Evolutionary conservation across 1,284 basidiomycete species (phyloP), one percentile per base, ranked within the genome.

Genomic region (Kwoniella shivajii): DNA sequence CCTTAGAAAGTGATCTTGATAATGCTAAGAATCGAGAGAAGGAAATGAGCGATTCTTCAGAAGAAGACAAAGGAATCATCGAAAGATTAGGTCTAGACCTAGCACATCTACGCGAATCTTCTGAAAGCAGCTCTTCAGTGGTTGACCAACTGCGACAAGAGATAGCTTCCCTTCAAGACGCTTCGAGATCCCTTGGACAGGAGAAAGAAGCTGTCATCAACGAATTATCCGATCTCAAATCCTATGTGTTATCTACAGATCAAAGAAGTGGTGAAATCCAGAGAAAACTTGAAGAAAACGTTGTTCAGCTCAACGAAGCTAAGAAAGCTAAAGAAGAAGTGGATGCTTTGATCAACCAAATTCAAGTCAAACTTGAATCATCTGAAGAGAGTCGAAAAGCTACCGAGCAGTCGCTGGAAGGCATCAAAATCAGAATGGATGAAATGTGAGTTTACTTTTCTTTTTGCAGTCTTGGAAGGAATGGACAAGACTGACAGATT

Each of bases 381-480:
- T 36, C 26, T 1, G 26, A 41, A n/a, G 34, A 41, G 26, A n/a
- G 10, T 16, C 38, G 29, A 14, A 10, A 26, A 18, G 9, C 6
- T 10, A 22, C n/a, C 13, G 52, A 59, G 30, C 3, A 31, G n/a
- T 26, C 26, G 29, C 20, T 54, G 43, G n/a, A 34, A 18, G 47
- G 50, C 22, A 37, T 41, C 3, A 30, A 16, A 11, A 13, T 6
- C n/a, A 27, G 31, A n/a, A 45, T 59, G 18, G 45, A 29, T 24
- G 26, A 46, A 24, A 18, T 59, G 57, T 59, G 22, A 46, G 57
- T 37, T 20, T 6, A n/a, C 27, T 13, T 5, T 6, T 9, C 16
- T 24, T 30, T n/a, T 30, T 10, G 37, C n/a, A 18, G 18, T 22
- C 5, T 24, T 6, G 9, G 45, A 43, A 11, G 9, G 6, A n/a